Evolutionary conservation across 768 basidiomycete genomes (phyloP), one percentile per base, ranked within the genome.

Genomic region (Termitomyces eurrhizus): DNA sequence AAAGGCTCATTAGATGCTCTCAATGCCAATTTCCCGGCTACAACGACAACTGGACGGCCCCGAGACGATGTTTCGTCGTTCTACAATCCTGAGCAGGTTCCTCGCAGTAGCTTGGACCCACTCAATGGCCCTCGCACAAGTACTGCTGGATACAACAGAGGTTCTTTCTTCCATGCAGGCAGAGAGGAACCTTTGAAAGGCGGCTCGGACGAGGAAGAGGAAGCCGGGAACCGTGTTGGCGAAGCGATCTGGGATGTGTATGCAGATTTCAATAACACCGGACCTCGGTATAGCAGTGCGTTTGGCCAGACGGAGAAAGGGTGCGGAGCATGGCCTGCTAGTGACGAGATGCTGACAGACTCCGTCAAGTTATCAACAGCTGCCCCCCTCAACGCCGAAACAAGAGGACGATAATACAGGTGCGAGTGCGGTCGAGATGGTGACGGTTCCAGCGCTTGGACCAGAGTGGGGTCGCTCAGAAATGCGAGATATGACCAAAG

Each of bases 401-500:
- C 77, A 77, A 33, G 60, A 67, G 12, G 78, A 79, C 52, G 67
- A 69, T 13, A 68, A 70, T 49, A 68, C 64, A 46, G 55, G 73
- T 18, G 58, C 66, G 4, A 77, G 78, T 11, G 85, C 83, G 3
- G 90, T 94, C 26, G 95, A 98, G 73, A 80, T 95, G 72, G 89
- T 96, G 48, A 96, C 95, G 0, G 93, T 97, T 0, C 95, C 95
- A 3, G 91, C 91, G 2, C 79, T 98, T 3, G 95, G 95, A 21
- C 77, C 95, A 0, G 95, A 98, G 75, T 98, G 95, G 95, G 82
- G 82, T 29, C 85, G 86, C 53, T 76, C 81, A 21, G 95, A 98
- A 70, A 74, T 97, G 72, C 82, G 80, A 52, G 81, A 82, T 41
- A 89, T 93, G 83, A 90, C 89, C 1, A 89, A 87, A 67, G 75